Evolutionary conservation across 78 protist species (phyloP).

Genomic region (Andalucia godoyi): DNA sequence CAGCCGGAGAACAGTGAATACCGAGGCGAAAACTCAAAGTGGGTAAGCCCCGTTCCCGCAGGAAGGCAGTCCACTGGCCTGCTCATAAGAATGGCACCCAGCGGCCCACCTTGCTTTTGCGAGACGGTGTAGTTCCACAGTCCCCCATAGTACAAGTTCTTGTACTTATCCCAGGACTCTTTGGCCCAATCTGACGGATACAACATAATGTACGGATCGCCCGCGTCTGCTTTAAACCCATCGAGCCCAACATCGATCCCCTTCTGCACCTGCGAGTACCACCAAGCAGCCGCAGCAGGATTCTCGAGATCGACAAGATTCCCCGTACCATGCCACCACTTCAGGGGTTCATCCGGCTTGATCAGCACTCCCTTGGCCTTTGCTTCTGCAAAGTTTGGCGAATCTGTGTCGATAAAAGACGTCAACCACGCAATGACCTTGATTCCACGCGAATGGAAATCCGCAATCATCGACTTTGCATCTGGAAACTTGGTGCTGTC

Average conservation of each 20-base stretch:
- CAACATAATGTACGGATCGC: neutral
- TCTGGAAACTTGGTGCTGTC: neutral
- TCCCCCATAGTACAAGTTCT: neutral
- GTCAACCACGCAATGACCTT: neutral
- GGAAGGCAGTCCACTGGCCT: neutral
- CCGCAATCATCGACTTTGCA: neutral
- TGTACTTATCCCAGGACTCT: neutral
- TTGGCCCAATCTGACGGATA: neutral
- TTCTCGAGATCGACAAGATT: neutral
- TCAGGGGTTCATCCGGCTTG: neutral
- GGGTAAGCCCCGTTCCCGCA: too few relatives aligned
- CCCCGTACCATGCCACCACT: conserved; percentile 14
- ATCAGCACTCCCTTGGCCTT: neutral
- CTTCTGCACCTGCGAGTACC: neutral
- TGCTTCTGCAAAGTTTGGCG: neutral
- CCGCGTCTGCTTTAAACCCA: neutral
- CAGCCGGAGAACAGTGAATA: neutral
- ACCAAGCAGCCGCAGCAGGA: neutral
- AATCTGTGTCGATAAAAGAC: neutral
- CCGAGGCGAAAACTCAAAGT: neutral
- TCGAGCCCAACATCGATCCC: neutral
- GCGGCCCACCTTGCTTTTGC: neutral
- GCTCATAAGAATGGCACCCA: neutral
- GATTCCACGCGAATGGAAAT: neutral
- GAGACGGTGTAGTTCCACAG: neutral